A percentile compares a stretch with the other conserved stretches of the same genome.
Conservation (phyloP, 176 grass and related monocot genomes). For the Hordeum marinum region DNA sequence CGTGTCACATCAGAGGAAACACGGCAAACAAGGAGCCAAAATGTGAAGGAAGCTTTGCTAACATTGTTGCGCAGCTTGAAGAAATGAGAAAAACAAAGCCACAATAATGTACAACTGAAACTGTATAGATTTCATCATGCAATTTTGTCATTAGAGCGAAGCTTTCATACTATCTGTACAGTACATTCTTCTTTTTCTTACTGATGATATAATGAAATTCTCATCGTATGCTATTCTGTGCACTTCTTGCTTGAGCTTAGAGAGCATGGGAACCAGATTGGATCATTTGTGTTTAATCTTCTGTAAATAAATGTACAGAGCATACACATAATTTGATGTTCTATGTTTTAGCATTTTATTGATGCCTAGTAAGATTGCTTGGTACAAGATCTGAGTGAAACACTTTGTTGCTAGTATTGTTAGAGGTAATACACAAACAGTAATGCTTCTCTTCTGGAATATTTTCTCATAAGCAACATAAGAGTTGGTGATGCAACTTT, state of each 20-base stretch:
- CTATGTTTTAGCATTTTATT: not conserved
- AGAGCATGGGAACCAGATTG: not conserved
- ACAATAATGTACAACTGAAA: not conserved
- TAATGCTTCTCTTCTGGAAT: not conserved
- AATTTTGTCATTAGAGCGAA: constrained; percentile 14
- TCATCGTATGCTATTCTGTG: not conserved
- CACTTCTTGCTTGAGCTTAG: not conserved
- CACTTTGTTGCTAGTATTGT: not conserved
- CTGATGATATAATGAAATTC: constrained; percentile 22
- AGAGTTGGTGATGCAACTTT: not conserved
- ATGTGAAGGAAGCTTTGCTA: constrained; percentile 66
- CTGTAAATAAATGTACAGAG: constrained; percentile 12
- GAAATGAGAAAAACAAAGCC: constrained; percentile 47
- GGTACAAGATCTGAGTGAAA: not conserved
- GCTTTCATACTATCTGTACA: constrained; percentile 22
- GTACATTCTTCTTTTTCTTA: constrained; percentile 11
- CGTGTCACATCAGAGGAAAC: constrained; percentile 64
- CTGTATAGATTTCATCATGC: constrained; percentile 27
- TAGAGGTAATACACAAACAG: not conserved
- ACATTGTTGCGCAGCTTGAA: constrained; percentile 66
- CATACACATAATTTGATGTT: not conserved
- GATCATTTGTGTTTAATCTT: not conserved
- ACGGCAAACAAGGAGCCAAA: constrained; percentile 45
- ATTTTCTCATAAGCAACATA: not conserved
- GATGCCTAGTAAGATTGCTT: not conserved